These are phyloP conservation scores for Phytophthora niederhauseri DNA, from an alignment of 352 stramenopile species.

Conservation along the genomic window DNA sequence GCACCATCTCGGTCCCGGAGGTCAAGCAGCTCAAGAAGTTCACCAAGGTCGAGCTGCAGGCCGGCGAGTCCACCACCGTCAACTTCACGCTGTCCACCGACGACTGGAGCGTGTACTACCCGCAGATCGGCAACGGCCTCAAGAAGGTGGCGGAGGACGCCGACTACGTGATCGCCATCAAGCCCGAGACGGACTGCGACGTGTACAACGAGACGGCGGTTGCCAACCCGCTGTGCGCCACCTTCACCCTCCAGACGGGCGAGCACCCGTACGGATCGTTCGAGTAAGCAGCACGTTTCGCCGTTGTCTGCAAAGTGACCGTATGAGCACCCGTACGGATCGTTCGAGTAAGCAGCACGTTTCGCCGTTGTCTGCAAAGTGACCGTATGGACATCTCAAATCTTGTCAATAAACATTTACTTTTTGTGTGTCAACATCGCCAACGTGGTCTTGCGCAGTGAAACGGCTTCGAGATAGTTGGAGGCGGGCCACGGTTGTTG, in stretches of 20 bases:
- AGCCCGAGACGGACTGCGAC: conserved; percentile 75
- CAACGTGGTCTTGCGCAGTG: too few relatives aligned
- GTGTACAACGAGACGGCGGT: conserved; percentile 48
- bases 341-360: conserved; percentile 28
- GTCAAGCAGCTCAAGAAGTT: conserved; percentile 86
- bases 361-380: neutral
- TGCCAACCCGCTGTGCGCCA: conserved; percentile 37
- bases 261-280: conserved; percentile 37
- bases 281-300: conserved; percentile 19
- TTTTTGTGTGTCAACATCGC: neutral
- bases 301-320: neutral
- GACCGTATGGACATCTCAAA: conserved; percentile 1
- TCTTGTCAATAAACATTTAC: conserved; percentile 3
- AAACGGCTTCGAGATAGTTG: too few relatives aligned
- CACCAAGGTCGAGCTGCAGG: conserved; percentile 62
- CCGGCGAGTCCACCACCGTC: conserved; percentile 41
- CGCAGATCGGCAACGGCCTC: conserved; percentile 61
- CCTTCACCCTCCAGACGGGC: conserved; percentile 34
- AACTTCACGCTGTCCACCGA: conserved; percentile 47
- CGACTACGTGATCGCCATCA: conserved; percentile 68
- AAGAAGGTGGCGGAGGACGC: conserved; percentile 62
- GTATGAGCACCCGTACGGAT: conserved; percentile 30
- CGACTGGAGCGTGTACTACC: conserved; percentile 66
- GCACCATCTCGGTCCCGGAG: conserved; percentile 63
- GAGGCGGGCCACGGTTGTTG: too few relatives aligned